Base-by-base conservation (phyloP, 257 asterid species). In the Ehretia macrophylla region DNA sequence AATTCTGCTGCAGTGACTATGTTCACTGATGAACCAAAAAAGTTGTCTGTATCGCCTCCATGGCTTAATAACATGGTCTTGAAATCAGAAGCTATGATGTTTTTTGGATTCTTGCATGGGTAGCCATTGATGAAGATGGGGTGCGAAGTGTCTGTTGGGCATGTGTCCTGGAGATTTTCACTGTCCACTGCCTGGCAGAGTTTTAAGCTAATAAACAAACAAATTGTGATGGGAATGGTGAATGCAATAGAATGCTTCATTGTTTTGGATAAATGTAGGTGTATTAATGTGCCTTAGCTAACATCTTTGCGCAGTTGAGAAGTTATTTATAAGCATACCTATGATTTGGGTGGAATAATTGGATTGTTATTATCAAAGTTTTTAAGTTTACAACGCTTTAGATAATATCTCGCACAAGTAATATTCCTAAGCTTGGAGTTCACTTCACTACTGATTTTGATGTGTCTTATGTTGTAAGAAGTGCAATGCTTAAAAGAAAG, bases 71-170 rank as follows among this genome's bases (percentile, higher is more conserved):
- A 10, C 1, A 92, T 75, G 55, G 87, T 73, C 67, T 79, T 79
- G 90, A 88, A 85, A 55, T 88, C 92, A 11, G 87, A 69, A 60
- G 87, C 81, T 0, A 68, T 55, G 22, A 79, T 22, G 11, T 38
- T 27, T 10, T 66, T 42, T 0, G 87, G 82, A 65, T 83, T 77
- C 81, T 83, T 85, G 87, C 96, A 88, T 0, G 91, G 79, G 19
- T 38, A 59, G 50, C 96, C 92, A 17, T 88, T 85, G 71, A 88
- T 70, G 82, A 81, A 83, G 65, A 66, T 46, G 21, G 21, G 70
- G 11, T 14, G 59, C 0, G 63, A 13, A 0, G 70, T 62, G 60
- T 79, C 85, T 0, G 92, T 63, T 4, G 92, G 92, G 39, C 96
- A 88, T 50, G 60, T 21, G 37, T 85, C 95, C 39, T 61, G 77